Base-by-base conservation (phyloP, 2,329 filamentous ascomycete species). In the Epichloe baconii region DNA sequence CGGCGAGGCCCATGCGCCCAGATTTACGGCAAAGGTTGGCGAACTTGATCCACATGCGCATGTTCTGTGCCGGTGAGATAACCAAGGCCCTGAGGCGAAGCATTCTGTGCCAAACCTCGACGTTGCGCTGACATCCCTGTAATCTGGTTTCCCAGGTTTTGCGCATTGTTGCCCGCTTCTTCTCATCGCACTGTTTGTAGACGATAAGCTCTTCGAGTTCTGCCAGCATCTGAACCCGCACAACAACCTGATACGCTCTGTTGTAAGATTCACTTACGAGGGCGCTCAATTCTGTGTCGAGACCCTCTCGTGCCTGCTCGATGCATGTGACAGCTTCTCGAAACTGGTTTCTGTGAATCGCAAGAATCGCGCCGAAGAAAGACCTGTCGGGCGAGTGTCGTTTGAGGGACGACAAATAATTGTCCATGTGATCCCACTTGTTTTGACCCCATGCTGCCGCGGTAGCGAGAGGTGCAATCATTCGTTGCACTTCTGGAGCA, bases 31-130 rank as follows among this genome's bases (percentile, higher is more conserved):
- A 99, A 5, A 98, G 80, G 61, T 97, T 98, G 61, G 93, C 88
- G 65, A 96, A 98, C 66, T 98, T 99, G 73, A 98, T 97, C 83
- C 90, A 96, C 89, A 98, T 98, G 61, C 95, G 87, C 75, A 95
- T 88, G 62, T 96, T 96, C 65, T 99, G 90, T 36, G 81, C 81
- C 0, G 94, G 91, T 0, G 84, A 84, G 54, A 97, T 91, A 53
- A 99, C 93, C 48, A 99, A 76, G 19, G 89, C 87, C 54, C 93
- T 83, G 35, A 98, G 83, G 64, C 95, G 93, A 51, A 99, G 81
- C 88, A 97, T 97, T 54, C 93, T 82, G 65, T 96, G 90, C 93
- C 93, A 99, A 3, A 97, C 88, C 62, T 99, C 93, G 19, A 96
- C 90, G 60, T 97, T 96, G 52, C 93, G 85, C 66, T 98, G 91